Conservation (phyloP, 1,139 yeast genomes). For the Waltiozyma sp. region DNA sequence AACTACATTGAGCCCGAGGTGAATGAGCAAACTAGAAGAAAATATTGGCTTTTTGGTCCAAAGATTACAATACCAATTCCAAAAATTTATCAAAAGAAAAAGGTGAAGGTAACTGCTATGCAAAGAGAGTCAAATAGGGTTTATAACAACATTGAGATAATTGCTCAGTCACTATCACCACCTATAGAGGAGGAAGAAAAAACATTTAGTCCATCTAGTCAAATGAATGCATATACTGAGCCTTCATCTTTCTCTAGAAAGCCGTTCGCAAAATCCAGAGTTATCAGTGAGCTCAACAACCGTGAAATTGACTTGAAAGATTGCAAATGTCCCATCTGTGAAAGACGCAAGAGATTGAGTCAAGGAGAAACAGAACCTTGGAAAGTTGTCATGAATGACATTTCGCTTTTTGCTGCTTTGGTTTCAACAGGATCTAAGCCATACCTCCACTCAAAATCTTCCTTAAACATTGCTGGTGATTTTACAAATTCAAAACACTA, state of each 20-base stretch:
- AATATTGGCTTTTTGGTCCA: slow-evolving; percentile 5
- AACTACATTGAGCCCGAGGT: slow-evolving; percentile 10
- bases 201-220: background rate
- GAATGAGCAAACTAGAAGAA: slow-evolving; percentile 2
- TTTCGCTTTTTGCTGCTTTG: slow-evolving; percentile 41
- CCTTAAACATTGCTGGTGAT: slow-evolving; percentile 22
- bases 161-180: slow-evolving; percentile 9
- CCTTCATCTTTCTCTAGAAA: slow-evolving; percentile 11
- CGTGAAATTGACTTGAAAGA: background rate
- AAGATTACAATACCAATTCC: background rate
- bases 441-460: slow-evolving; percentile 16
- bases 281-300: background rate
- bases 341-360: slow-evolving; percentile 1
- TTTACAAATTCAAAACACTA: slow-evolving; percentile 22
- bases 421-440: slow-evolving; percentile 33
- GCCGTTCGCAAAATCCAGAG: background rate
- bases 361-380: slow-evolving; percentile 19
- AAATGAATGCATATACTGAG: background rate
- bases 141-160: slow-evolving; percentile 11
- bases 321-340: slow-evolving; percentile 4
- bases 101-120: background rate
- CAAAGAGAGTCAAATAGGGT: background rate
- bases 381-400: slow-evolving; percentile 34
- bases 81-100: too few relatives aligned
- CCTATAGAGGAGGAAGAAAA: background rate